These are phyloP conservation scores for Irpex rosettiformis DNA, from an alignment of 1,284 basidiomycete genomes.

Conservation along the genomic window DNA sequence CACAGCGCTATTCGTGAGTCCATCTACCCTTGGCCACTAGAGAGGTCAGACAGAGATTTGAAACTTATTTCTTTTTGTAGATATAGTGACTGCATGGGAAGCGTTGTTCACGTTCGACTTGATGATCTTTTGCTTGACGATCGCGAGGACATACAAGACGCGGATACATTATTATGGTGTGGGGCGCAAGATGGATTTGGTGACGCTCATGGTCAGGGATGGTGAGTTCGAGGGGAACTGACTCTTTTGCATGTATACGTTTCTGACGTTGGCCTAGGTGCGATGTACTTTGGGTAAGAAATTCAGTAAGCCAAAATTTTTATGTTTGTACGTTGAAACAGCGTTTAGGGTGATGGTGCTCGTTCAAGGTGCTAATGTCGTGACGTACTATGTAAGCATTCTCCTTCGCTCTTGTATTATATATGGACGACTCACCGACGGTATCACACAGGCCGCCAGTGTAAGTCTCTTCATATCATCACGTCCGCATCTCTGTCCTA, in stretches of 20 bases:
- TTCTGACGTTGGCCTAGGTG: no score
- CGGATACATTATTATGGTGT: neutral
- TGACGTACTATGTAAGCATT: constrained; percentile 19
- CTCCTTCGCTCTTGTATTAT: neutral
- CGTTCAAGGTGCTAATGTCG: constrained; percentile 13
- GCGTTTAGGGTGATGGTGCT: constrained; percentile 16
- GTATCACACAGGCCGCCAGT: neutral
- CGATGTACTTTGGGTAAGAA: constrained; percentile 18
- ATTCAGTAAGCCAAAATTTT: neutral
- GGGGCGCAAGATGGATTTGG: constrained; percentile 1
- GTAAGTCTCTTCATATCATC: no score
- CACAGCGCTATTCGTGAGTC: constrained; percentile 12
- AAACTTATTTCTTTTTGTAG: neutral
- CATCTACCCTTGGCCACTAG: no score
- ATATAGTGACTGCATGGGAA: constrained; percentile 15
- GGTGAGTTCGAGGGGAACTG: no score
- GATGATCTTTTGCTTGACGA: constrained; percentile 13
- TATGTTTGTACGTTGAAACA: neutral
- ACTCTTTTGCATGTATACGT: no score
- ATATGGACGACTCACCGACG: neutral
- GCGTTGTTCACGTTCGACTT: constrained; percentile 13
- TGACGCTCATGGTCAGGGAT: constrained; percentile 14
- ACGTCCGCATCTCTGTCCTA: no score
- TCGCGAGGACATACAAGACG: constrained; percentile 13
- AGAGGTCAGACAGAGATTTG: no score